phyloP scores from a whole-genome alignment of 306 rosid genomes.

The Vigna nakashimae region DNA sequence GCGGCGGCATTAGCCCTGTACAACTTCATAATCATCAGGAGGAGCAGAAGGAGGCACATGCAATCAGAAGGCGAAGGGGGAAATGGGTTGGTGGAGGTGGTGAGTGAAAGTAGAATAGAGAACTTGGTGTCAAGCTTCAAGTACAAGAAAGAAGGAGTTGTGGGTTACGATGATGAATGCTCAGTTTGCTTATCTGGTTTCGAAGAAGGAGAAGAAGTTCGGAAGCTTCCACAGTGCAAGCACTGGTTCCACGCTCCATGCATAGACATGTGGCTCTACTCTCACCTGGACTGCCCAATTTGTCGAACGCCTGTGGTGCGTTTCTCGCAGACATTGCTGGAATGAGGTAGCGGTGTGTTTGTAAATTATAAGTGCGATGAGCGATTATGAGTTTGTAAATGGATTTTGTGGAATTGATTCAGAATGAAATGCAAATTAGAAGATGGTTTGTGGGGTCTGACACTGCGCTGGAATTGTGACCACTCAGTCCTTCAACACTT shows the following conservation, averaged over 20 bases:
- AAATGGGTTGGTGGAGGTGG: constrained; percentile 22
- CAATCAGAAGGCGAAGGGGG: constrained; percentile 19
- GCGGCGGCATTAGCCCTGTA: constrained; percentile 60
- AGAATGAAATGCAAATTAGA: not conserved
- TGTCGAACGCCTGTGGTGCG: constrained; percentile 64
- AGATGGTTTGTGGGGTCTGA: not conserved
- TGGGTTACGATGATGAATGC: constrained; percentile 52
- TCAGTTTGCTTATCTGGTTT: constrained; percentile 73
- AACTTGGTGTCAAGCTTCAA: constrained; percentile 63
- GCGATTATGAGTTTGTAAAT: no score
- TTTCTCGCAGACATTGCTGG: constrained; percentile 26
- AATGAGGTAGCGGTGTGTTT: constrained; percentile 2
- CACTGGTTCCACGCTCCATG: constrained; percentile 77
- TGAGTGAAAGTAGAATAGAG: constrained; percentile 36
- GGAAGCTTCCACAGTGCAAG: constrained; percentile 67
- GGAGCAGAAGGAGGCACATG: constrained; percentile 46
- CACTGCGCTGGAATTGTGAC: constrained; percentile 17
- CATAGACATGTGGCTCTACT: constrained; percentile 87
- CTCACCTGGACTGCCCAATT: constrained; percentile 85
- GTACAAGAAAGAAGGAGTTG: constrained; percentile 47
- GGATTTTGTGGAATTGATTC: no score
- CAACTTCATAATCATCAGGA: constrained; percentile 59
- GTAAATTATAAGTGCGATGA: not conserved
- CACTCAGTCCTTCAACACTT: constrained; percentile 13
- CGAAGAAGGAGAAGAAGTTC: constrained; percentile 85